Evolutionary conservation across 441 rosid genomes (phyloP).

Genomic region (Gossypium davidsonii): DNA sequence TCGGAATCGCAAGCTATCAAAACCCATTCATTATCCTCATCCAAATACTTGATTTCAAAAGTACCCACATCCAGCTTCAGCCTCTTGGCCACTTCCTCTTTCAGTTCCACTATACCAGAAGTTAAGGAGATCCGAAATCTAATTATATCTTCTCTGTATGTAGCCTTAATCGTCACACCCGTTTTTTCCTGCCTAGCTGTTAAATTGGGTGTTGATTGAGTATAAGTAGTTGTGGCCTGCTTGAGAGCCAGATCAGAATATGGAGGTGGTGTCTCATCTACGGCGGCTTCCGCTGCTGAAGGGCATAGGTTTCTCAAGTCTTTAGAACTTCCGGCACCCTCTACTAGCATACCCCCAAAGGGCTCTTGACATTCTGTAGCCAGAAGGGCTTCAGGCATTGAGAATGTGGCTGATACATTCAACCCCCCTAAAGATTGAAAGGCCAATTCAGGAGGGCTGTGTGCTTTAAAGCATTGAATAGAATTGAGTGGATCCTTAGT

Average conservation of each 20-base stretch:
- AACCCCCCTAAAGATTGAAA: conserved; percentile 17
- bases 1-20: conserved; percentile 73
- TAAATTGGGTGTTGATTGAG: conserved; percentile 14
- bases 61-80: conserved; percentile 66
- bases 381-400: conserved; percentile 33
- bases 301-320: conserved; percentile 71
- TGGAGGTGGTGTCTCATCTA: conserved; percentile 41
- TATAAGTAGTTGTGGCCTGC: conserved; percentile 22
- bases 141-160: conserved; percentile 68
- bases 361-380: conserved; percentile 34
- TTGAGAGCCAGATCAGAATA: conserved; percentile 27
- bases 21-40: conserved; percentile 78
- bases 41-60: conserved; percentile 74
- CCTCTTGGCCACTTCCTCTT: conserved; percentile 80
- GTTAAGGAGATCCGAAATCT: conserved; percentile 54
- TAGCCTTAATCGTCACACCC: conserved; percentile 58
- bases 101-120: conserved; percentile 46
- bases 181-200: conserved; percentile 31
- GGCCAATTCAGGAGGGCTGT: conserved; percentile 24
- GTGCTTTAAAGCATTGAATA: conserved; percentile 17
- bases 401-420: conserved; percentile 28
- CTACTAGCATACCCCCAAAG: conserved; percentile 52
- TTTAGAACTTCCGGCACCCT: conserved; percentile 80
- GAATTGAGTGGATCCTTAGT: conserved; percentile 29
- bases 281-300: conserved; percentile 32